Evolutionary conservation across 2,329 filamentous ascomycete genomes (phyloP).

Genomic region (Ophiognomonia clavigignenti-juglandacearum): DNA sequence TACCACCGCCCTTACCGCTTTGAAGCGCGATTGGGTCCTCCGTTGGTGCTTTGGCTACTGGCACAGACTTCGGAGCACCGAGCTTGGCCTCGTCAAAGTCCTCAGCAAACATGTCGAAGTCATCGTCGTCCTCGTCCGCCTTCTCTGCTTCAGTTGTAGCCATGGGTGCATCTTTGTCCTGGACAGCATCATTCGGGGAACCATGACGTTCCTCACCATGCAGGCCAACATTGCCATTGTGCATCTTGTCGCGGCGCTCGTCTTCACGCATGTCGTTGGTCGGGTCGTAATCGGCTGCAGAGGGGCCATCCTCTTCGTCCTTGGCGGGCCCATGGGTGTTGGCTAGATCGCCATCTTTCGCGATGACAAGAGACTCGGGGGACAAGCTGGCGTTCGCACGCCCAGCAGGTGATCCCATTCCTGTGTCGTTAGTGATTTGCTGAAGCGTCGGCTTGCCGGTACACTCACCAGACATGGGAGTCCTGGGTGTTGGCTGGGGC

Average conservation of each 20-base stretch:
- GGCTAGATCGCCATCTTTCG: conserved; percentile 63
- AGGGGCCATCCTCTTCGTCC: conserved; percentile 64
- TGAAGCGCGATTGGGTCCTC: conserved; percentile 44
- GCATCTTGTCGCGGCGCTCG: conserved; percentile 62
- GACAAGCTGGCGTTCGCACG: conserved; percentile 43
- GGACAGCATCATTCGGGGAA: conserved; percentile 14
- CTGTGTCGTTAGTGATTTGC: conserved; percentile 6
- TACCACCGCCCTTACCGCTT: conserved; percentile 58
- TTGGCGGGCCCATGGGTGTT: conserved; percentile 49
- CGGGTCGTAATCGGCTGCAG: conserved; percentile 91
- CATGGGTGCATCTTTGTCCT: conserved; percentile 25
- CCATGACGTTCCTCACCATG: conserved; percentile 36
- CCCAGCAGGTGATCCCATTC: conserved; percentile 30
- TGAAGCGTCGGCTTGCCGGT: neutral
- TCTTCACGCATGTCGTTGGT: conserved; percentile 86
- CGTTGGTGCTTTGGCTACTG: conserved; percentile 29
- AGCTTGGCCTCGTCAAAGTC: conserved; percentile 67
- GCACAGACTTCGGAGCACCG: conserved; percentile 41
- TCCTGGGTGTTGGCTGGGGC: conserved; percentile 31
- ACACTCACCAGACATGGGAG: conserved; percentile 43
- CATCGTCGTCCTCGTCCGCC: conserved; percentile 64
- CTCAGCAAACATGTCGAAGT: conserved; percentile 86
- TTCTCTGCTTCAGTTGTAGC: conserved; percentile 29
- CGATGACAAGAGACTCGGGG: conserved; percentile 56
- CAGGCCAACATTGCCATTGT: conserved; percentile 50